A percentile compares a stretch with the other conserved stretches of the same genome.
Conservation (phyloP, 2,329 filamentous ascomycete species). For the Diaporthe longicolla region DNA sequence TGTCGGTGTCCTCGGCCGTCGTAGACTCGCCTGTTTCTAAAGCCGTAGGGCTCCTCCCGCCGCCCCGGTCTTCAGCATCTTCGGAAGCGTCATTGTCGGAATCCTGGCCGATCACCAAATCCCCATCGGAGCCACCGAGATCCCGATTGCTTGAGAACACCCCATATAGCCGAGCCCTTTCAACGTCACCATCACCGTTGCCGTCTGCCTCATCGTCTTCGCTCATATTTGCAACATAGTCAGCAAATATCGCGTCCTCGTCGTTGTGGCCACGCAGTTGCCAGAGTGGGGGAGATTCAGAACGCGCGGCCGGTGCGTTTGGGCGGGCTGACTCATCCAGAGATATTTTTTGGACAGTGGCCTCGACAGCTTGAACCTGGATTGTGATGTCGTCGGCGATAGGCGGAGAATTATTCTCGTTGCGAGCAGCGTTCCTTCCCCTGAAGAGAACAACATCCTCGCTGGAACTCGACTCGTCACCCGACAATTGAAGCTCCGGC, state of each 20-base stretch:
- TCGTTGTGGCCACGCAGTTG: constrained; percentile 45
- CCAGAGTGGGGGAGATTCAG: constrained; percentile 36
- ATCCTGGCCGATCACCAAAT: constrained; percentile 55
- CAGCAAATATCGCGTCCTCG: constrained; percentile 71
- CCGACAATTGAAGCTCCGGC: constrained; percentile 44
- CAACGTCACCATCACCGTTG: constrained; percentile 49
- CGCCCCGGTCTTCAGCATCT: constrained; percentile 50
- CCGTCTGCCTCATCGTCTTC: constrained; percentile 54
- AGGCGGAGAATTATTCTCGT: constrained; percentile 34
- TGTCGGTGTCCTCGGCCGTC: constrained; percentile 57
- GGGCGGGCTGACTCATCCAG: constrained; percentile 26
- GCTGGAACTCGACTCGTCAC: constrained; percentile 66
- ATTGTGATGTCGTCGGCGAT: constrained; percentile 48
- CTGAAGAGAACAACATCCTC: constrained; percentile 81
- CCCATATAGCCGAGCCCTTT: constrained; percentile 45
- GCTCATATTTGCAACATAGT: constrained; percentile 79
- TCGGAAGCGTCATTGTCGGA: constrained; percentile 58
- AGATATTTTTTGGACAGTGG: constrained; percentile 39
- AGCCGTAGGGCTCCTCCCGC: constrained; percentile 51
- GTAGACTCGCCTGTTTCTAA: constrained; percentile 47
- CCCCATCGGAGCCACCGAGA: constrained; percentile 60
- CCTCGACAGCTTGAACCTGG: constrained; percentile 39
- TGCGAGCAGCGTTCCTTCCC: constrained; percentile 47
- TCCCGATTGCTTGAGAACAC: constrained; percentile 54
- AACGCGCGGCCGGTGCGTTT: background rate